These are phyloP conservation scores for Ampelocalamus luodianensis DNA, from an alignment of 176 grass and related monocot species.

Conservation along the genomic window DNA sequence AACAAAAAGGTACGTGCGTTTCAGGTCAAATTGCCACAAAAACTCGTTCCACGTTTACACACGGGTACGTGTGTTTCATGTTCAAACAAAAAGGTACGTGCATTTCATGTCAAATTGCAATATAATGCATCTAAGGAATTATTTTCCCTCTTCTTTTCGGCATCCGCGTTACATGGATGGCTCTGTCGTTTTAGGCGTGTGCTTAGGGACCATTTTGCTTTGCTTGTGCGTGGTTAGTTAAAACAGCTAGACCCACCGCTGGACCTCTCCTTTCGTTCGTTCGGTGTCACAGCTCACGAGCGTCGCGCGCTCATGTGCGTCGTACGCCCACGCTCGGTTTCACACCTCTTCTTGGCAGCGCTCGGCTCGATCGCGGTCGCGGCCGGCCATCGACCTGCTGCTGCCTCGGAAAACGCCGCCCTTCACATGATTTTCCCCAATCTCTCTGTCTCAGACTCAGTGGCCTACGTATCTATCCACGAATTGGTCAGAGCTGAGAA, in stretches of 20 bases:
- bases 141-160: not conserved
- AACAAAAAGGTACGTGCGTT: not conserved
- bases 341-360: not conserved
- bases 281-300: not conserved
- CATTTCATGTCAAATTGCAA: not conserved
- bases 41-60: not conserved
- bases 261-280: not conserved
- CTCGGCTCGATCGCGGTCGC: too few relatives aligned
- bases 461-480: too few relatives aligned
- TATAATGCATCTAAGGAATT: too few relatives aligned
- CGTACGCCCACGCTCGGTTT: not conserved
- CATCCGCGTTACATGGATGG: not conserved
- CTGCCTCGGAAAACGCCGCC: not conserved
- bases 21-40: not conserved
- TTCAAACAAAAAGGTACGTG: not conserved
- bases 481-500: not conserved
- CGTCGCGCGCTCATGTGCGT: not conserved
- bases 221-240: not conserved
- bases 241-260: too few relatives aligned
- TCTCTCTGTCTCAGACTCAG: not conserved
- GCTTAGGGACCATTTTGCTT: not conserved
- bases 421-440: not conserved
- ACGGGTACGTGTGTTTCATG: not conserved
- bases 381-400: not conserved
- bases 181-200: conserved; percentile 7